Percentiles rank a stretch among this genome's conserved stretches.
These are phyloP conservation scores for Coniochaeta sp. DNA, from an alignment of 2,329 filamentous ascomycete species.

Conservation along the genomic window DNA sequence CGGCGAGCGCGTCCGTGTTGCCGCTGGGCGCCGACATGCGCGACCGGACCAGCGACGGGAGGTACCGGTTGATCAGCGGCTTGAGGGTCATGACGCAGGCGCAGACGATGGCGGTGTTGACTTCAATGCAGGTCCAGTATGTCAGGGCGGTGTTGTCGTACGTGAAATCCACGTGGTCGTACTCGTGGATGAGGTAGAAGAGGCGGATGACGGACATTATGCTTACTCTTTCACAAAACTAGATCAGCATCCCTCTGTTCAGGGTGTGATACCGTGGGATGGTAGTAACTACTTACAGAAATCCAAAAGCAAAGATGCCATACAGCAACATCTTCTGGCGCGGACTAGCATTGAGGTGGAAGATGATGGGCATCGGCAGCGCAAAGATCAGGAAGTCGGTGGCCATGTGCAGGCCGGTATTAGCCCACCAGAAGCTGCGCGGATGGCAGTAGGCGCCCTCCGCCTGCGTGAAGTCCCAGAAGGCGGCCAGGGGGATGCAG, in stretches of 20 bases:
- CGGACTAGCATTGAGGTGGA: conserved; percentile 10
- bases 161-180: conserved; percentile 16
- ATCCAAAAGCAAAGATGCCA: conserved; percentile 18
- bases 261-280: too few relatives aligned
- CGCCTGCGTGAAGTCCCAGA: conserved; percentile 13
- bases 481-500: conserved; percentile 19
- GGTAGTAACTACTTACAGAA: conserved; percentile 11
- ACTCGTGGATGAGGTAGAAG: conserved; percentile 16
- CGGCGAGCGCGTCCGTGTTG: background rate
- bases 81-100: conserved; percentile 29
- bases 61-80: conserved; percentile 22
- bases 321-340: conserved; percentile 15
- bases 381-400: conserved; percentile 18
- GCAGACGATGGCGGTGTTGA: conserved; percentile 25
- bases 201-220: conserved; percentile 22
- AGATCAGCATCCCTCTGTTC: background rate
- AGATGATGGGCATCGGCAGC: conserved; percentile 17
- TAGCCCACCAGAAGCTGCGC: conserved; percentile 7
- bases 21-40: background rate
- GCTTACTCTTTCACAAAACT: conserved; percentile 20
- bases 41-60: conserved; percentile 6
- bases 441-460: conserved; percentile 13
- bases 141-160: conserved; percentile 19
- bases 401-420: conserved; percentile 14
- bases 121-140: conserved; percentile 24